A percentile compares a stretch with the other conserved stretches of the same genome.
phyloP scores from a whole-genome alignment of 805 yeast genomes.

The Metschnikowia baotianmanensis region DNA sequence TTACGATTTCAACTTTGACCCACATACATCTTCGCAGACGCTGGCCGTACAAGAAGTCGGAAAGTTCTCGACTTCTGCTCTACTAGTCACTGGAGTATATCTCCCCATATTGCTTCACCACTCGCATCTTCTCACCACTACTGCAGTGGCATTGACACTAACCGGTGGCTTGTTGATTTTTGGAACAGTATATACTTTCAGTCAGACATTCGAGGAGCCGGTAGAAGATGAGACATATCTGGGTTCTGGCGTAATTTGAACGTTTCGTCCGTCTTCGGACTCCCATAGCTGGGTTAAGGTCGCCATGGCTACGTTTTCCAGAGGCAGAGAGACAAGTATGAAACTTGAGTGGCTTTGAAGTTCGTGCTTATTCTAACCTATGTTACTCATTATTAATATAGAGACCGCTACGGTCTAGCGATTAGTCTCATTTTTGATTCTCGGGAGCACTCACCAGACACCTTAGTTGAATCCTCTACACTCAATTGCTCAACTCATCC shows the following conservation, averaged over 20 bases:
- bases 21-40: slow-evolving; percentile 20
- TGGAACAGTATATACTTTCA: slow-evolving; percentile 78
- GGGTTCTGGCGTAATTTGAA: slow-evolving; percentile 17
- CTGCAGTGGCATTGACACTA: slow-evolving; percentile 75
- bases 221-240: slow-evolving; percentile 27
- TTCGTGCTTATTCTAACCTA: no score
- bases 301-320: no score
- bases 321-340: no score
- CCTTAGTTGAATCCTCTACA: no score
- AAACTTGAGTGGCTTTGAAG: no score
- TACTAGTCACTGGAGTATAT: slow-evolving; percentile 69
- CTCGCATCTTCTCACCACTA: slow-evolving; percentile 61
- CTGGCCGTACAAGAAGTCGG: slow-evolving; percentile 67
- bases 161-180: slow-evolving; percentile 83
- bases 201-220: slow-evolving; percentile 62
- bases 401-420: no score
- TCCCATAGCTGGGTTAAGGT: no score
- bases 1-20: slow-evolving; percentile 44
- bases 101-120: slow-evolving; percentile 79
- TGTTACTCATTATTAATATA: no score
- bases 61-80: slow-evolving; percentile 71
- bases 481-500: no score
- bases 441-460: no score
- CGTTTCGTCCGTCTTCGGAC: no score
- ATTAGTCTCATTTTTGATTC: no score